Conservation (phyloP, 2,329 filamentous ascomycete genomes). For the Fusarium albosuccineum region DNA sequence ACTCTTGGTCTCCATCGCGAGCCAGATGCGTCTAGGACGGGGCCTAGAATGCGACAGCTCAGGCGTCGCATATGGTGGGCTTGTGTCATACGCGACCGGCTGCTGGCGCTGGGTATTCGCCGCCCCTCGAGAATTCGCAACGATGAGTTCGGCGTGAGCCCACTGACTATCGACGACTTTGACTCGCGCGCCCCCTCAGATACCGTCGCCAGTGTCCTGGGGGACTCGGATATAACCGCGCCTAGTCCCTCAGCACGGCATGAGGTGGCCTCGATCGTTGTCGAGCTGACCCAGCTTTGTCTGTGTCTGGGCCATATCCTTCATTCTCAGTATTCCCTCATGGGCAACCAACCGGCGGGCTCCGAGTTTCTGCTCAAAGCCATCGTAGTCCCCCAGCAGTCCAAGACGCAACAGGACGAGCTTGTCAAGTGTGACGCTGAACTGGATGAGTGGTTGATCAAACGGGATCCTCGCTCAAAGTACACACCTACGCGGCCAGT, state of each 20-base stretch:
- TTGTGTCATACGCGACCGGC: constrained; percentile 22
- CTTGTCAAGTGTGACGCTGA: constrained; percentile 13
- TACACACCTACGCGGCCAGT: neutral
- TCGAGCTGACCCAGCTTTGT: constrained; percentile 22
- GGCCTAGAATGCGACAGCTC: neutral
- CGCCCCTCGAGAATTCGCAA: constrained; percentile 21
- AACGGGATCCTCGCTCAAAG: constrained; percentile 9
- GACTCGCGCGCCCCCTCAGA: constrained; percentile 3
- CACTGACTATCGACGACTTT: constrained; percentile 14
- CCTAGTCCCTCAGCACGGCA: neutral
- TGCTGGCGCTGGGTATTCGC: constrained; percentile 19
- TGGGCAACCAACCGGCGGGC: neutral
- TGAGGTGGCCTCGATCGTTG: constrained; percentile 8
- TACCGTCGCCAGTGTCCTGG: constrained; percentile 1
- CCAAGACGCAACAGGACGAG: neutral
- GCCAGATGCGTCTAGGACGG: constrained; percentile 3
- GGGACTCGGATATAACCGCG: constrained; percentile 1
- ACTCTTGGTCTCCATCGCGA: constrained; percentile 16
- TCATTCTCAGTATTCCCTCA: constrained; percentile 16
- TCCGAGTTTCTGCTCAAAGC: constrained; percentile 9
- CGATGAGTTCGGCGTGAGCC: constrained; percentile 14
- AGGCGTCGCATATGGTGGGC: constrained; percentile 26
- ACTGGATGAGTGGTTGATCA: constrained; percentile 13
- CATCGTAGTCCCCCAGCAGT: constrained; percentile 3
- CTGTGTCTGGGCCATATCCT: constrained; percentile 19